Base-by-base conservation (phyloP, 2,329 filamentous ascomycete genomes). In the Beauveria medogensis region DNA sequence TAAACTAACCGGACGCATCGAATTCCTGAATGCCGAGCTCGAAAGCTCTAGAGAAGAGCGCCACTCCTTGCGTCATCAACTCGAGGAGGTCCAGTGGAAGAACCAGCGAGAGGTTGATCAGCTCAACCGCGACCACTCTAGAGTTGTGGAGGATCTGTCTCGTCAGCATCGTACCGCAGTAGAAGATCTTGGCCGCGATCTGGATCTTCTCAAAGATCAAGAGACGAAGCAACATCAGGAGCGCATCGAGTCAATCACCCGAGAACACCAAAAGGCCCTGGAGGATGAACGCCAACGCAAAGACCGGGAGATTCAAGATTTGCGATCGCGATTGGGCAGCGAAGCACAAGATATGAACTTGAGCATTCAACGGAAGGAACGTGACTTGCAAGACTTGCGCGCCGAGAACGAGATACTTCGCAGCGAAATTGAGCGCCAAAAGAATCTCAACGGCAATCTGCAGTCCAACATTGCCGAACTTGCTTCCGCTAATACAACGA, bases 221-320 rank as follows among this genome's bases (percentile, higher is more conserved):
- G 73, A 78, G 44, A 75, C 81, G 16, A 83, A 81, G 60, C 78
- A 82, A 51, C 86, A 93, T 65, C 80, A 84, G 63, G 86, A 90
- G 58, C 87, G 90, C 56, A 69, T 93, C 18, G 83, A 86, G 6
- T 82, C 84, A 5, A 67, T 91, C 40, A 82, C 85, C 67, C 80
- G 83, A 58, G 82, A 82, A 51, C 79, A 89, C 63, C 82, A 86
- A 44, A 78, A 78, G 22, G 84, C 90, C 67, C 70, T 91, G 18
- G 85, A 90, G 37, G 83, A 88, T 52, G 86, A 92, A 69, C 77
- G 82, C 59, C 77, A 70, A 48, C 78, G 78, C 57, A 79, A 82
- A 62, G 73, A 82, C 22, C 80, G 79, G n/a, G 88, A 91, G 66
- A 76, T 90, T 2, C 81, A 85, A 63, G 83, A 89, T n/a, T 68